Conservation (phyloP, 2,329 filamentous ascomycete genomes). For the Lachnellula occidentalis region DNA sequence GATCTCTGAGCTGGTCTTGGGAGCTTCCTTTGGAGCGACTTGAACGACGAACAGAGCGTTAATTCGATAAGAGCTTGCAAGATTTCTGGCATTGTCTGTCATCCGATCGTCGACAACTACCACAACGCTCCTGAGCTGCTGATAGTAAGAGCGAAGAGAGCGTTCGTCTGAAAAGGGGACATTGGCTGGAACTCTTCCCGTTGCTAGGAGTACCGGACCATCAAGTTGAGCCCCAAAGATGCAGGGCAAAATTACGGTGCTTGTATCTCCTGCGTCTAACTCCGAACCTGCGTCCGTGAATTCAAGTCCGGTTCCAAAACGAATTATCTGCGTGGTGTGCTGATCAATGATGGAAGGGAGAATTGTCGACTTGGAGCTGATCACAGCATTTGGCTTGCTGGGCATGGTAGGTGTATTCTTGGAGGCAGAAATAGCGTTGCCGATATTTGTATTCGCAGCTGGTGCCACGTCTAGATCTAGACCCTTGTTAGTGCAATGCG, state of each 20-base stretch:
- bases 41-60: constrained; percentile 29
- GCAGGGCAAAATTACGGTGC: constrained; percentile 22
- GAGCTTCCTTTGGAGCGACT: constrained; percentile 2
- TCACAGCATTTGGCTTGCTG: constrained; percentile 7
- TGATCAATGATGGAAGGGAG: constrained; percentile 10
- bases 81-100: constrained; percentile 30
- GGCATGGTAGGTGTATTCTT: not conserved
- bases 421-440: not conserved
- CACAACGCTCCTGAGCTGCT: constrained; percentile 19
- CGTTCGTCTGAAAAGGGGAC: constrained; percentile 17
- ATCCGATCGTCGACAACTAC: constrained; percentile 30
- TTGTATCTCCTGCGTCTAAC: not conserved
- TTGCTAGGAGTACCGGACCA: constrained; percentile 19
- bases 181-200: constrained; percentile 12
- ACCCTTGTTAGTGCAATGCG: not conserved
- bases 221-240: constrained; percentile 22
- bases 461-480: not conserved
- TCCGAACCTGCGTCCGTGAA: constrained; percentile 3
- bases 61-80: constrained; percentile 24
- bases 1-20: constrained; percentile 11
- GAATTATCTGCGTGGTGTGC: constrained; percentile 11
- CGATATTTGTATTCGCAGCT: too few species aligned
- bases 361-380: constrained; percentile 10
- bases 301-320: constrained; percentile 12
- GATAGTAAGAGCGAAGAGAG: constrained; percentile 16